These are phyloP conservation scores for Rutstroemia sydowiana DNA, from an alignment of 2,329 filamentous ascomycete species.

Conservation along the genomic window DNA sequence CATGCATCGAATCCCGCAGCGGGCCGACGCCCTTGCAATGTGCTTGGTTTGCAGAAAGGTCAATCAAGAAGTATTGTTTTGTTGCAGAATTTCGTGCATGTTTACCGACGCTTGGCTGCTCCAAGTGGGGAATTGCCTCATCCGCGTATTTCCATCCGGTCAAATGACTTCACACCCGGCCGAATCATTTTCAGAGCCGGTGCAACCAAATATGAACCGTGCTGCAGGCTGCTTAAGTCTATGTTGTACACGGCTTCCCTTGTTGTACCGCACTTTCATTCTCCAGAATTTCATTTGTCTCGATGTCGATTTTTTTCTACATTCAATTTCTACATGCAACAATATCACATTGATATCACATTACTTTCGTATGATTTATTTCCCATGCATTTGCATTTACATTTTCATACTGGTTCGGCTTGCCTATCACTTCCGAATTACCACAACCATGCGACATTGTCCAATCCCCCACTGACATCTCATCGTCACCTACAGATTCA, in stretches of 20 bases:
- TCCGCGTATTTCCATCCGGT: neutral
- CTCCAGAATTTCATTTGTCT: neutral
- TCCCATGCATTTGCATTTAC: neutral
- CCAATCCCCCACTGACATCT: neutral
- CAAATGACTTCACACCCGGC: too few species aligned
- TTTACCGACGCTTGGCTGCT: too few species aligned
- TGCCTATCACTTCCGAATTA: neutral
- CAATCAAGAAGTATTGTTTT: too few species aligned
- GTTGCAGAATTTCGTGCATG: too few species aligned
- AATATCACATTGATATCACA: too few species aligned
- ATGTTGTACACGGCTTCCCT: conserved; percentile 2
- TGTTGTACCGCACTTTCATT: neutral
- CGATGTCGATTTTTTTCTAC: neutral
- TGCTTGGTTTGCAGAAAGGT: too few species aligned
- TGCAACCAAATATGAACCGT: neutral
- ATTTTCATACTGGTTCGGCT: neutral
- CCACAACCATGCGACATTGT: neutral
- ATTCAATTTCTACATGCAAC: neutral
- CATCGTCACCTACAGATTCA: conserved; percentile 44
- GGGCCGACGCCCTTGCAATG: too few species aligned
- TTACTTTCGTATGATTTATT: neutral
- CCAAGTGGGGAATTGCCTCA: neutral
- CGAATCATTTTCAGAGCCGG: neutral
- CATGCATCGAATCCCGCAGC: too few species aligned
- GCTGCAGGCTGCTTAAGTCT: neutral